Conservation (phyloP, 306 rosid genomes). For the Vicia faba region DNA sequence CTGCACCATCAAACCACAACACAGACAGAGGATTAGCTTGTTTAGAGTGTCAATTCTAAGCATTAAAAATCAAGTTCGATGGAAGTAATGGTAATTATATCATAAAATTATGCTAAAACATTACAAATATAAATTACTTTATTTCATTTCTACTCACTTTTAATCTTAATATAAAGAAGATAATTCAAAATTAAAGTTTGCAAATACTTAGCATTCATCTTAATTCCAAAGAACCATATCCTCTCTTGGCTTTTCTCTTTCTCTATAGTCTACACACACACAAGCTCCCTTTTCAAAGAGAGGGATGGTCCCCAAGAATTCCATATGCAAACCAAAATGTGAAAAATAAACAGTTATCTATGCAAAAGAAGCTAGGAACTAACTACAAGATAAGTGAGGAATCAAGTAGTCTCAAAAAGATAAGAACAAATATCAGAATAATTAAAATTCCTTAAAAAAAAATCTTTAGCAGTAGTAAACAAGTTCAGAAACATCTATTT, state of each 20-base stretch:
- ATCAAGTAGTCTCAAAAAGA: no score
- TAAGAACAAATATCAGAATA: no score
- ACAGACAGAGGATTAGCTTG: not conserved
- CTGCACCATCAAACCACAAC: slow-evolving; percentile 29
- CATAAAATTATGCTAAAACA: not conserved
- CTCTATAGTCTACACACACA: not conserved
- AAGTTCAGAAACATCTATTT: no score
- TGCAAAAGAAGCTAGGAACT: not conserved
- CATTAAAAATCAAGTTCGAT: slow-evolving; percentile 1
- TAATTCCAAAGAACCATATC: not conserved
- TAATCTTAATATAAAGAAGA: not conserved
- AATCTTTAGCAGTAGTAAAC: no score
- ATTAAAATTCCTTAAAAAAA: no score
- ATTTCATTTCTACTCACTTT: not conserved
- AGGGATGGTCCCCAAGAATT: not conserved
- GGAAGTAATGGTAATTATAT: not conserved
- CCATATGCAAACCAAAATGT: not conserved
- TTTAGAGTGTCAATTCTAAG: not conserved
- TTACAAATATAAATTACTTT: not conserved
- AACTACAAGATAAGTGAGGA: not conserved
- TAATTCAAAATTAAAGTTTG: not conserved
- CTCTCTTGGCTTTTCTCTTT: not conserved
- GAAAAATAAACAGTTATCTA: not conserved
- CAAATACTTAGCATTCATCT: not conserved
- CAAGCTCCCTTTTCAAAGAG: not conserved